Conservation (phyloP, 2,329 filamentous ascomycete species). For the Aureobasidium lini region DNA sequence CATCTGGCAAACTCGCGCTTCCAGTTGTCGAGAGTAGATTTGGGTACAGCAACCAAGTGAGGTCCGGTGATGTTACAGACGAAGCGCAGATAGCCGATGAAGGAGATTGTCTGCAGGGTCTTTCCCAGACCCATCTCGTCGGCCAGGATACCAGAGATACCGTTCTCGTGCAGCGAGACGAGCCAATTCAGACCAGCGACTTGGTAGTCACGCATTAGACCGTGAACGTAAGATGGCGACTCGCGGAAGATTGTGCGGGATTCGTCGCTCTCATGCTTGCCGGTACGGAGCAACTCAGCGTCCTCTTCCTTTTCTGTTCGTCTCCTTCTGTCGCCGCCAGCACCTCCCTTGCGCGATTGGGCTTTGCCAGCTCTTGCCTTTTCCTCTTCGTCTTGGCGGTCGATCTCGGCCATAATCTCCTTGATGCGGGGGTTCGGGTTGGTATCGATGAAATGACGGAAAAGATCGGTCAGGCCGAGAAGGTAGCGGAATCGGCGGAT, state of each 20-base stretch:
- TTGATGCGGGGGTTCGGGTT: constrained; percentile 94
- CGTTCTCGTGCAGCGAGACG: constrained; percentile 94
- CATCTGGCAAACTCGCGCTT: constrained; percentile 87
- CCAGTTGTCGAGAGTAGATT: constrained; percentile 98
- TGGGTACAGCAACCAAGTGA: constrained; percentile 86
- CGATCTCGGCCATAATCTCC: constrained; percentile 88
- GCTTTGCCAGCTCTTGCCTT: constrained; percentile 64
- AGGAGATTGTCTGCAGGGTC: constrained; percentile 94
- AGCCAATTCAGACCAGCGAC: constrained; percentile 95
- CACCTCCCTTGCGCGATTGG: constrained; percentile 74
- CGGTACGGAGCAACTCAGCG: constrained; percentile 76
- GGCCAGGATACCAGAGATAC: constrained; percentile 94
- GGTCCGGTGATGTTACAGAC: constrained; percentile 83
- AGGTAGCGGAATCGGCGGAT: constrained; percentile 92
- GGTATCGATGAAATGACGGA: constrained; percentile 97
- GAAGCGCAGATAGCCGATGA: constrained; percentile 89
- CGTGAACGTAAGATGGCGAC: constrained; percentile 80
- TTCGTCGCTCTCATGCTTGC: constrained; percentile 70
- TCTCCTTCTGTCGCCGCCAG: constrained; percentile 67
- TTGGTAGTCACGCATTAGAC: constrained; percentile 94
- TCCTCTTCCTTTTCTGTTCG: constrained; percentile 97
- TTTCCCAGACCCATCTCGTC: constrained; percentile 99
- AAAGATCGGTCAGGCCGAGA: constrained; percentile 88
- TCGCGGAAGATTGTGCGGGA: constrained; percentile 89
- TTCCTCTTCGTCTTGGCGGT: constrained; percentile 77